Conservation (phyloP, 23 red algal species). For the Gracilaria vermiculophylla region DNA sequence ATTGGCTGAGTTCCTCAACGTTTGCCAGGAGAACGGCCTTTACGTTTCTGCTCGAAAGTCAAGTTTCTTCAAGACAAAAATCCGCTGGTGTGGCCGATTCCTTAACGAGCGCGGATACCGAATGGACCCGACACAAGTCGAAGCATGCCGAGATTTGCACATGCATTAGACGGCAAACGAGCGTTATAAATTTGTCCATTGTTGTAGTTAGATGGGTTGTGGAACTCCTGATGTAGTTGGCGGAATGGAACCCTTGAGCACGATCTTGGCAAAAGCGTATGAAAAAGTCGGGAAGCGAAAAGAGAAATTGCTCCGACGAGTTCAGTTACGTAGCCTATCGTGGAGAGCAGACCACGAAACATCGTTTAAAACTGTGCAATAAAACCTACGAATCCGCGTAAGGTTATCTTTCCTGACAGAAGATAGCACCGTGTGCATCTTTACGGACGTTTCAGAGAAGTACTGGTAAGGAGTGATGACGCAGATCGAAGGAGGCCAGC, state of each 20-base stretch:
- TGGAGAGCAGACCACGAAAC: slow-evolving; percentile 5
- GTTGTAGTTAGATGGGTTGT: slow-evolving; percentile 14
- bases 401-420: not conserved
- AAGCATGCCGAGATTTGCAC: slow-evolving; percentile 1
- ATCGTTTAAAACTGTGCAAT: slow-evolving; percentile 8
- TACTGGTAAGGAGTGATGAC: slow-evolving; percentile 41
- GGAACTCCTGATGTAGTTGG: not conserved
- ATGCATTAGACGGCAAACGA: not conserved
- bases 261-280: slow-evolving; percentile 24
- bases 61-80: too few species aligned
- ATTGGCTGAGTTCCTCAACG: not conserved
- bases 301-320: not conserved
- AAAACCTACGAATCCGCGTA: not conserved
- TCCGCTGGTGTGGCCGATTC: too few species aligned
- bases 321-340: not conserved
- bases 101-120: too few species aligned
- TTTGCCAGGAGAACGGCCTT: too few species aligned
- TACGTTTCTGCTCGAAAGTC: too few species aligned
- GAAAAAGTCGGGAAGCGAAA: not conserved
- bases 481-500: not conserved
- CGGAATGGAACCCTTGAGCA: not conserved
- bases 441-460: slow-evolving; percentile 39
- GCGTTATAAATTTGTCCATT: slow-evolving; percentile 14
- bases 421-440: not conserved
- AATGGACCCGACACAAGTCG: too few species aligned